phyloP scores from a whole-genome alignment of 176 grass and related monocot genomes.

The Rhynchospora breviuscula region DNA sequence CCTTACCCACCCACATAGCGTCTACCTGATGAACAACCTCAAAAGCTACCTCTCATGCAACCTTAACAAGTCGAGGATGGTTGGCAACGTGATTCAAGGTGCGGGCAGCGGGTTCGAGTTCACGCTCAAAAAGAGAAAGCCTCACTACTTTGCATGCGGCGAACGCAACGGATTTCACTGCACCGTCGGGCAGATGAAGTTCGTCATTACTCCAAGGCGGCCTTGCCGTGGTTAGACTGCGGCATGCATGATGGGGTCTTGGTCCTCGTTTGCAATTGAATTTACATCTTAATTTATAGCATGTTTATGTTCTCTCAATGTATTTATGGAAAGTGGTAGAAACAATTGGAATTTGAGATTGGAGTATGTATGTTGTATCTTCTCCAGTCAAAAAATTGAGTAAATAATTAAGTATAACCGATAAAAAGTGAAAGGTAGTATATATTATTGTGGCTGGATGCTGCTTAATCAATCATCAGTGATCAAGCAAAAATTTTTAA shows the following conservation, averaged over 20 bases:
- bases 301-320: background rate
- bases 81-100: conserved; percentile 63
- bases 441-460: background rate
- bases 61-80: conserved; percentile 62
- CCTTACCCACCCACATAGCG: conserved; percentile 65
- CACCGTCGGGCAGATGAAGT: conserved; percentile 76
- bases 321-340: background rate
- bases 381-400: background rate
- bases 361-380: background rate
- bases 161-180: conserved; percentile 72
- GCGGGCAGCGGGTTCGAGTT: conserved; percentile 62
- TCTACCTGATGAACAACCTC: conserved; percentile 61
- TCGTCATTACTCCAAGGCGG: conserved; percentile 60
- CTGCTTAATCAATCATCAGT: background rate
- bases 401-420: background rate
- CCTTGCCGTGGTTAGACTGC: conserved; percentile 24
- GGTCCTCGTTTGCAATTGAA: background rate
- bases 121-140: conserved; percentile 66
- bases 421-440: no score
- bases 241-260: background rate
- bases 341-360: no score
- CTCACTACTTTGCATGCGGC: conserved; percentile 83
- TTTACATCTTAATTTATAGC: background rate
- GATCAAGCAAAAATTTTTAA: background rate
- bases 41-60: conserved; percentile 61